Base-by-base conservation (phyloP, 768 basidiomycete species). In the Lentinula detonsa region DNA sequence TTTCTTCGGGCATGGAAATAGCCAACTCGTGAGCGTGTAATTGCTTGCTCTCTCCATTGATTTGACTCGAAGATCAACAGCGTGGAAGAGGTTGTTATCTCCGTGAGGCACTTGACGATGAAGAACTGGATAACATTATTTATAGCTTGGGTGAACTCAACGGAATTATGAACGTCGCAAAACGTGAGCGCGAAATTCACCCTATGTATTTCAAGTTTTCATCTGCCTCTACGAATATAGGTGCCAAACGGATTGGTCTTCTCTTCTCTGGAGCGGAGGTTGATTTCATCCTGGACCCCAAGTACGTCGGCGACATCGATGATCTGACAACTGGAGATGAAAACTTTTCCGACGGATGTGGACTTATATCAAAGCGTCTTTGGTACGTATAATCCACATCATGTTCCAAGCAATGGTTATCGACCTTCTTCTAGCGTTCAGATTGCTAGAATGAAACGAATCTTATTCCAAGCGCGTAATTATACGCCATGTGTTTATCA, bases 1-100 rank as follows among this genome's bases (percentile, higher is more conserved):
- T 2, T 88, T 88, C 67, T 88, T 86, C 61, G 83, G 84, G 60
- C 87, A 89, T 61, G 87, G 87, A 45, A 87, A 88, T 66, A 88
- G 85, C 62, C 87, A 89, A 63, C 65, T 88, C 67, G 85, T 86
- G 62, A 10, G 76, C 10, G n/a, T 34, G 10, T 10, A 2, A 46
- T 31, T 10, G 45, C 0, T 4, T 1, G 37, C 55, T 33, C 21
- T 6, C 15, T 16, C 10, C 31, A 8, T 21, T 37, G 48, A 54
- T 58, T 49, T 64, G 5, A 65, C 46, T 18, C 42, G 40, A 49
- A 8, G 15, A 31, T 28, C n/a, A 23, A 50, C 50, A 87, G 86
- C 74, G 86, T 46, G 79, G 82, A 28, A 75, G 85, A 18, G 86
- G 85, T 31, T 89, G 86, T 65, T 88, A 85, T 63, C 72, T 88